A percentile compares a stretch with the other conserved stretches of the same genome.
phyloP scores from a whole-genome alignment of 2,329 filamentous ascomycete species.

The Paracoccidioides brasiliensis region DNA sequence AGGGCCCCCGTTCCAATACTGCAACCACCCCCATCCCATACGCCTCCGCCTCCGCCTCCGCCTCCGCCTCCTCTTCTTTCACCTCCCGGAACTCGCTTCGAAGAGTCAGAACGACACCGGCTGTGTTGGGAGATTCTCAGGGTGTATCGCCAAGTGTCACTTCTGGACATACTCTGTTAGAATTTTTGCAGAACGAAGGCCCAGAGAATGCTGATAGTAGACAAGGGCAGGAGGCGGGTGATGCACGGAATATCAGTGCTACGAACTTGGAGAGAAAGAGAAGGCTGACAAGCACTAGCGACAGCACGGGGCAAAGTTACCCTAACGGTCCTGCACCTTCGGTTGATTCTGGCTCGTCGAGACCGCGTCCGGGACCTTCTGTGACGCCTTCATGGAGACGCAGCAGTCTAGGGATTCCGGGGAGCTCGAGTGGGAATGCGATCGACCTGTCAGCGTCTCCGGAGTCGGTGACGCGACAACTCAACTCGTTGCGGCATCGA shows the following conservation, averaged over 20 bases:
- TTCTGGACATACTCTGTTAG: slow-evolving; percentile 3
- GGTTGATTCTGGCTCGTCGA: background rate
- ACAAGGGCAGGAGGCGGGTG: background rate
- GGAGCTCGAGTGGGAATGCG: slow-evolving; percentile 21
- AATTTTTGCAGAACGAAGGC: slow-evolving; percentile 1
- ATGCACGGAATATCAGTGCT: background rate
- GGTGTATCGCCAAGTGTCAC: background rate
- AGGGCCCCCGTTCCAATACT: background rate
- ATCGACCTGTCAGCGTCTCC: slow-evolving; percentile 22
- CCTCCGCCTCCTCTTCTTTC: background rate
- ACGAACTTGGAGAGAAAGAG: slow-evolving; percentile 28
- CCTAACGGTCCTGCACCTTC: background rate
- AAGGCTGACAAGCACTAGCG: slow-evolving; percentile 26
- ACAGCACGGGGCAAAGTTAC: slow-evolving; percentile 14
- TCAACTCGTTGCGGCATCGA: slow-evolving; percentile 16
- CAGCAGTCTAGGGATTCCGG: slow-evolving; percentile 8
- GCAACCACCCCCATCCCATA: background rate
- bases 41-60: background rate
- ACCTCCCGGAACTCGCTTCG: background rate
- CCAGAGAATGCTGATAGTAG: background rate
- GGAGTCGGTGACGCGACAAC: slow-evolving; percentile 8
- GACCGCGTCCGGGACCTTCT: background rate
- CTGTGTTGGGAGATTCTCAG: background rate
- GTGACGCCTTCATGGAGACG: background rate
- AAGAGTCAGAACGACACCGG: background rate